phyloP scores from a whole-genome alignment of 75 land plant species.

The Pseudotsuga menziesii region DNA sequence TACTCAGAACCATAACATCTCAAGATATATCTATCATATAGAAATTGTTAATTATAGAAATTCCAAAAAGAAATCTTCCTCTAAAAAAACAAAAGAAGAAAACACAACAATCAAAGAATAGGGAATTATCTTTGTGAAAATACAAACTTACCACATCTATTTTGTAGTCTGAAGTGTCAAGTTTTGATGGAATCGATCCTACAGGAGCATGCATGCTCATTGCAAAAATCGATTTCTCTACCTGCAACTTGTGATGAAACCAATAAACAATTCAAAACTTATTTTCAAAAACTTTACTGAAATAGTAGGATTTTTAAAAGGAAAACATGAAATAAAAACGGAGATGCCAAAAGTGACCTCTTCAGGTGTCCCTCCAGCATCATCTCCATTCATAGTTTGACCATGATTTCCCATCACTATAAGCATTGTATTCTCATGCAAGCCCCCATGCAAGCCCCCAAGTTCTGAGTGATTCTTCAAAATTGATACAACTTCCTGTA shows the following conservation, averaged over 20 bases:
- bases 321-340: background rate
- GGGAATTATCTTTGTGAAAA: slow-evolving; percentile 3
- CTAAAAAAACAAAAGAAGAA: no score
- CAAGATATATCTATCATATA: no score
- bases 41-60: no score
- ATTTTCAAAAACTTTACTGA: background rate
- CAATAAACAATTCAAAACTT: background rate
- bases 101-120: background rate
- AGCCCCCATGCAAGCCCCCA: slow-evolving; percentile 60
- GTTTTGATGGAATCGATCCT: slow-evolving; percentile 29
- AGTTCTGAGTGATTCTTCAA: slow-evolving; percentile 64
- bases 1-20: no score
- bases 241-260: slow-evolving; percentile 31
- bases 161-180: slow-evolving; percentile 40
- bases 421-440: slow-evolving; percentile 84
- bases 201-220: slow-evolving; percentile 49
- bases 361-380: slow-evolving; percentile 96
- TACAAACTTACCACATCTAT: slow-evolving; percentile 33
- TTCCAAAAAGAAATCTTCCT: no score
- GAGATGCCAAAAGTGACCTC: slow-evolving; percentile 48
- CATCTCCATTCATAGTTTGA: slow-evolving; percentile 96
- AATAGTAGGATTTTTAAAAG: background rate
- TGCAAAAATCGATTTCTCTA: slow-evolving; percentile 78
- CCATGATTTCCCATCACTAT: slow-evolving; percentile 99
- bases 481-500: slow-evolving; percentile 70